Base-by-base conservation (phyloP, 192 early-diverging fungal species). In the Ramicandelaber brevisporus region DNA sequence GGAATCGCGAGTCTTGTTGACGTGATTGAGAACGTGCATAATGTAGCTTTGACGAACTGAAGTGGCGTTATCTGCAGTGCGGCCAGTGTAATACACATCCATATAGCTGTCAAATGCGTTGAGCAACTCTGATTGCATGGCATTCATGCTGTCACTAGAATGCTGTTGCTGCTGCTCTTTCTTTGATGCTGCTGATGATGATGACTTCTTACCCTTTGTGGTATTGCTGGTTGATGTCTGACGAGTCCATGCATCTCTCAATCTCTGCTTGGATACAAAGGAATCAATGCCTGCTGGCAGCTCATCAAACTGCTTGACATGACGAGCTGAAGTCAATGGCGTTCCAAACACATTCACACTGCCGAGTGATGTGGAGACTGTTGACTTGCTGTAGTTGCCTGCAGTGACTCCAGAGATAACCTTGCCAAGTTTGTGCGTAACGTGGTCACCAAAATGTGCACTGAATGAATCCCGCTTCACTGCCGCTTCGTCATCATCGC, bases 1-100 rank as follows among this genome's bases (percentile, higher is more conserved):
- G 19, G 67, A 50, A n/a, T n/a, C n/a, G n/a, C n/a, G n/a, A n/a
- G n/a, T n/a, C 56, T 84, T 87, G 37, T 65, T 50, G 9, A 98
- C 59, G 29, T 98, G 93, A 45, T 96, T 98, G 31, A 98, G 40
- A 3, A 67, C 70, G 36, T 98, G 93, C 16, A 95, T 48, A 6
- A 53, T 52, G 38, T 88, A 82, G 2, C 61, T 27, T 2, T 63
- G 62, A 9, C 73, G 61, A 7, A 95, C 56, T 33, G 74, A 72
- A 25, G 61, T 50, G 9, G 69, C 59, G 32, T 68, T 68, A n/a
- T 54, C 35, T 21, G 60, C 48, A 5, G 44, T 48, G 11, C 72
- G 55, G 27, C 65, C 62, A 4, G 69, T 49, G 36, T 55, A 86
- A 8, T 77, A 48, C 6, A 92, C 48, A 47, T 96, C 89, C 10